phyloP scores from a whole-genome alignment of 225 moss, liverwort and hornwort species.

The Asterella californica region DNA sequence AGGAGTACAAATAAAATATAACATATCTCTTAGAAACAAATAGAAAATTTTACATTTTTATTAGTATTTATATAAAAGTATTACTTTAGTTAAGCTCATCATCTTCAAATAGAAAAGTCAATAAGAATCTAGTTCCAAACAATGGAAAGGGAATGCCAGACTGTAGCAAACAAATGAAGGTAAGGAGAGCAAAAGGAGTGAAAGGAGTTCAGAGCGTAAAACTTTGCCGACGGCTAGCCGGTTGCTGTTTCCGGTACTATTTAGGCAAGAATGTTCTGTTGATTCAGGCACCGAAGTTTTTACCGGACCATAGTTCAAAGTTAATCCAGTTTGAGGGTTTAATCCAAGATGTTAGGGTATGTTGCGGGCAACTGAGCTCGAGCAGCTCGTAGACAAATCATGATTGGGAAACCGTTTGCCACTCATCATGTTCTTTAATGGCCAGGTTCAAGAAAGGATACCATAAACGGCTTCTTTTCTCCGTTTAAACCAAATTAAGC shows the following conservation, averaged over 20 bases:
- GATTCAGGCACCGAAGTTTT: background rate
- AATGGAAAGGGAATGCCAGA: background rate
- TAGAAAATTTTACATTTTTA: too few species aligned
- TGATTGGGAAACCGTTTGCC: background rate
- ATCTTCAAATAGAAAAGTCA: too few species aligned
- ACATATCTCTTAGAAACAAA: too few species aligned
- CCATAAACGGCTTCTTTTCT: conserved; percentile 8
- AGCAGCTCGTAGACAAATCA: conserved; percentile 17
- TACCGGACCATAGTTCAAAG: background rate
- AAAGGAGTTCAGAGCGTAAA: background rate
- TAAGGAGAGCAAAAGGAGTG: background rate
- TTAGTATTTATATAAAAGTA: too few species aligned
- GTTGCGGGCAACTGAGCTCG: background rate
- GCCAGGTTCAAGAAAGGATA: background rate
- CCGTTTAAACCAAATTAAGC: background rate
- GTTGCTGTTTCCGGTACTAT: background rate
- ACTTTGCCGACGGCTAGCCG: background rate
- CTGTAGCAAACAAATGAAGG: background rate
- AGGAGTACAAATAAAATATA: too few species aligned
- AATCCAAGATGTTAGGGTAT: background rate
- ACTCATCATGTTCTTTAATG: conserved; percentile 3
- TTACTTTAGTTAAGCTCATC: too few species aligned
- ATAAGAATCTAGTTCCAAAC: background rate
- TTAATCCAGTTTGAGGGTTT: background rate
- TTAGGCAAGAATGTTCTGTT: background rate